A percentile compares a stretch with the other conserved stretches of the same genome.
Conservation (phyloP, 2,329 filamentous ascomycete genomes). For the Pezicula neosporulosa region DNA sequence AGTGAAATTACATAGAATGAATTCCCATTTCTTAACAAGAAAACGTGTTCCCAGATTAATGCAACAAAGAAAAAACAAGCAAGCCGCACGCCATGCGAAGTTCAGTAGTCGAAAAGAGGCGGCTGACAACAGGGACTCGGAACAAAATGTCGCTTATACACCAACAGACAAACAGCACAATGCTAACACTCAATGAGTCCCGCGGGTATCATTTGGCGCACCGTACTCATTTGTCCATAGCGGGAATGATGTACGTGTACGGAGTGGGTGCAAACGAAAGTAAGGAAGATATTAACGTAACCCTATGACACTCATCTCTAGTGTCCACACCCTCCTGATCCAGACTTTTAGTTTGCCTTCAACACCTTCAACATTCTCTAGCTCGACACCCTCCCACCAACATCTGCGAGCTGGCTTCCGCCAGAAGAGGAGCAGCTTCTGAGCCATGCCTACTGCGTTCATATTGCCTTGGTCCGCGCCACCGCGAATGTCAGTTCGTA, state of each 20-base stretch:
- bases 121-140: too few species aligned
- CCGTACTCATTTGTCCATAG: too few species aligned
- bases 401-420: slow-evolving; percentile 92
- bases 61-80: too few species aligned
- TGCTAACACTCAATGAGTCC: too few species aligned
- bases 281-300: slow-evolving; percentile 51
- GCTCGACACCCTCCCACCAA: slow-evolving; percentile 98
- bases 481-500: slow-evolving; percentile 88
- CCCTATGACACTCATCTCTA: slow-evolving; percentile 96
- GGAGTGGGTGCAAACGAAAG: background rate
- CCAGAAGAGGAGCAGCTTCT: slow-evolving; percentile 97
- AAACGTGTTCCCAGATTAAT: too few species aligned
- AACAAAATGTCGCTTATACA: too few species aligned
- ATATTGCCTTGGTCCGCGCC: slow-evolving; percentile 65
- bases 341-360: slow-evolving; percentile 93
- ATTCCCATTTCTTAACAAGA: too few species aligned
- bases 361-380: slow-evolving; percentile 85
- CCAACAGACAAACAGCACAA: too few species aligned
- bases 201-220: too few species aligned
- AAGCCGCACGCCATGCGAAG: too few species aligned
- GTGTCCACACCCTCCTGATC: slow-evolving; percentile 96
- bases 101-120: too few species aligned
- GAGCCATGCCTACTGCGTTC: slow-evolving; percentile 92
- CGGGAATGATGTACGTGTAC: background rate
- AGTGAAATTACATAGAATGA: too few species aligned